Evolutionary conservation across 2,329 filamentous ascomycete species (phyloP), one percentile per base, ranked within the genome.

Genomic region (Aspergillus tubingensis): DNA sequence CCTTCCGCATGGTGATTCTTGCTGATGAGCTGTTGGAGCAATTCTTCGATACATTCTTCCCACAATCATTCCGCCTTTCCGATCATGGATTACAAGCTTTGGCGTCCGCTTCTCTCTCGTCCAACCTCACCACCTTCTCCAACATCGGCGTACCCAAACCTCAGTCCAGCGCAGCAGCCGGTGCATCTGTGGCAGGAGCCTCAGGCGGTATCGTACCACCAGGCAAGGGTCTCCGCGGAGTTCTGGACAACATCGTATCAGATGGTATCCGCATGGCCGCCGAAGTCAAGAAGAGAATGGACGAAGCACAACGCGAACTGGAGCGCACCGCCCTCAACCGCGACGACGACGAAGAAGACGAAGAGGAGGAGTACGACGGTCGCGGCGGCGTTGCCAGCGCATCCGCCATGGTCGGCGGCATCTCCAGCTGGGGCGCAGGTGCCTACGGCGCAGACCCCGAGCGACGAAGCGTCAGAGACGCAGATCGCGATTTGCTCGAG

Each of bases 1-100:
- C 95, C 0, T 99, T 99, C 84, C 90, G 95, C 66, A 99, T 99
- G 95, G 92, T 99, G 3, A 91, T 99, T 8, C 86, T 99, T 7
- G 95, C 95, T 47, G 95, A 99, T 72, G 95, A 99, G 75, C 85
- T 96, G 0, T 86, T 99, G 5, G 94, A 99, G 71, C 91, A 96
- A 68, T 99, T 99, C 79, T 99, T 99, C 74, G 95, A 99, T 78
- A 91, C 91, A 0, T 96, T 92, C 43, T 97, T 98, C 79, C 92
- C 94, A 0, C 88, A 91, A 54, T 96, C 92, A 1, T 96, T 99
- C 85, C 92, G 91, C 70, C 88, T 97, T 50, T 88, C 91, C 23
- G 90, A 96, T 61, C 79, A 79, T 27, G 80, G 83, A 2, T 73
- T 83, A 32, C 76, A 80, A 39, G 81, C 77, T 6, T 79, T 76